phyloP scores from a whole-genome alignment of 208 protist genomes.

The Acanthamoeba castellanii region DNA sequence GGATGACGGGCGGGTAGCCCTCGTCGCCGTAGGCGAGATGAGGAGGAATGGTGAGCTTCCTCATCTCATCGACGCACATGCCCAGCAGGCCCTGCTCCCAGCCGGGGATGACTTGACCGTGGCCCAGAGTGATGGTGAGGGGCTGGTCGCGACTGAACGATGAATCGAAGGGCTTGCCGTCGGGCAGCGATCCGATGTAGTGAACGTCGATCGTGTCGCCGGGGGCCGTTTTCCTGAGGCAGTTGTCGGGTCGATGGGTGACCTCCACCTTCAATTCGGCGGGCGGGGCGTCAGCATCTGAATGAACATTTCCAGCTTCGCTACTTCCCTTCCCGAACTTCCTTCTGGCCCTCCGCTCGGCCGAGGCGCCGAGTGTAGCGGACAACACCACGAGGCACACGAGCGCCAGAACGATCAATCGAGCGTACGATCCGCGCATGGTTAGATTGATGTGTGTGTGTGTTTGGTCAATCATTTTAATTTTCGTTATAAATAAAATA shows the following conservation, averaged over 20 bases:
- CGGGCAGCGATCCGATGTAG: background rate
- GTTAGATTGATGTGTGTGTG: too few relatives aligned
- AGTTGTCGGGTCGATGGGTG: background rate
- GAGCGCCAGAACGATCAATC: background rate
- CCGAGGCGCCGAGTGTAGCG: background rate
- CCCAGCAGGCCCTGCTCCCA: constrained; percentile 39
- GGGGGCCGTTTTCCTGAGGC: background rate
- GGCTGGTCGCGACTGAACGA: background rate
- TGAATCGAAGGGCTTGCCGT: constrained; percentile 17
- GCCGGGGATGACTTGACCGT: background rate
- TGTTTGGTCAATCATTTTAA: too few relatives aligned
- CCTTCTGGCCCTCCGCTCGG: background rate
- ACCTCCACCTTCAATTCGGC: too few relatives aligned
- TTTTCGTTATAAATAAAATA: too few relatives aligned
- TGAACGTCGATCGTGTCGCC: constrained; percentile 31
- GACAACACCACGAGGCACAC: background rate
- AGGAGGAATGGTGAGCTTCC: constrained; percentile 19
- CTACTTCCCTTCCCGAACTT: background rate
- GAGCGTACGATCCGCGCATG: too few relatives aligned
- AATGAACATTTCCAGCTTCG: background rate
- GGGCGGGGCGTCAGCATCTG: background rate
- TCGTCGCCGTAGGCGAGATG: constrained; percentile 41
- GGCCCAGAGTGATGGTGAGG: background rate
- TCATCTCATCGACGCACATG: constrained; percentile 16
- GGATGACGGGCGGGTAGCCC: constrained; percentile 3